Evolutionary conservation across 1,139 yeast species (phyloP).

Genomic region (Debaryomyces nepalensis): DNA sequence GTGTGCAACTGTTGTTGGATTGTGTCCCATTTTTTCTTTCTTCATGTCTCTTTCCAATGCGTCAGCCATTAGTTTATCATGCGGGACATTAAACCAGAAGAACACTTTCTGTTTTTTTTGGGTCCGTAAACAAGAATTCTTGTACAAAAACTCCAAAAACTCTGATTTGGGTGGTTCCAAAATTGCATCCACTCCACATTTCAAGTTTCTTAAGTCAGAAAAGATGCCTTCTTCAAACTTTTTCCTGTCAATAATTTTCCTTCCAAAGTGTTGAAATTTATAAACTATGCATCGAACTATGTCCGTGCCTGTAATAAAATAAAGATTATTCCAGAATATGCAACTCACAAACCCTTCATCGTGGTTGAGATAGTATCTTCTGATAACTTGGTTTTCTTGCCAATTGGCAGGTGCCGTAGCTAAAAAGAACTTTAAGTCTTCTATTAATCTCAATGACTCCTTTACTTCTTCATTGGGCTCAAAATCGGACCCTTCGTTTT

Average conservation of each 20-base stretch:
- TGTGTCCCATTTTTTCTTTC: slow-evolving; percentile 64
- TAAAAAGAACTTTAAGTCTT: slow-evolving; percentile 79
- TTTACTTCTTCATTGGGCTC: slow-evolving; percentile 29
- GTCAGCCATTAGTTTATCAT: slow-evolving; percentile 89
- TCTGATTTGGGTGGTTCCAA: slow-evolving; percentile 88
- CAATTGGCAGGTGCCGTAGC: slow-evolving; percentile 95
- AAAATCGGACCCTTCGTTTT: background rate
- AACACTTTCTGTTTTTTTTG: slow-evolving; percentile 97
- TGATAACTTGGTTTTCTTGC: slow-evolving; percentile 86
- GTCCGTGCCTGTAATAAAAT: slow-evolving; percentile 94
- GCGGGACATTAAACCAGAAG: slow-evolving; percentile 96
- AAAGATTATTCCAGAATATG: slow-evolving; percentile 89
- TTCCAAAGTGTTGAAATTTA: slow-evolving; percentile 88
- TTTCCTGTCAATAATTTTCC: slow-evolving; percentile 81
- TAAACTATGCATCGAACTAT: slow-evolving; percentile 90
- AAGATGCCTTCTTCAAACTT: slow-evolving; percentile 97
- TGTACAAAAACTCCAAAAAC: slow-evolving; percentile 81
- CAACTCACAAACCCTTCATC: slow-evolving; percentile 93
- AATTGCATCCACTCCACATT: slow-evolving; percentile 87
- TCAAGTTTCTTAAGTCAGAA: slow-evolving; percentile 84
- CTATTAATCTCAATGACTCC: slow-evolving; percentile 66
- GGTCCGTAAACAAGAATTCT: slow-evolving; percentile 86
- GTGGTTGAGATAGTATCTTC: slow-evolving; percentile 82
- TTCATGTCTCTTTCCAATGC: slow-evolving; percentile 92
- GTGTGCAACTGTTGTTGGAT: slow-evolving; percentile 62